A percentile compares a stretch with the other conserved stretches of the same genome.
These are phyloP conservation scores for Macrophomina pseudophaseolina DNA, from an alignment of 2,329 filamentous ascomycete genomes.

Conservation along the genomic window DNA sequence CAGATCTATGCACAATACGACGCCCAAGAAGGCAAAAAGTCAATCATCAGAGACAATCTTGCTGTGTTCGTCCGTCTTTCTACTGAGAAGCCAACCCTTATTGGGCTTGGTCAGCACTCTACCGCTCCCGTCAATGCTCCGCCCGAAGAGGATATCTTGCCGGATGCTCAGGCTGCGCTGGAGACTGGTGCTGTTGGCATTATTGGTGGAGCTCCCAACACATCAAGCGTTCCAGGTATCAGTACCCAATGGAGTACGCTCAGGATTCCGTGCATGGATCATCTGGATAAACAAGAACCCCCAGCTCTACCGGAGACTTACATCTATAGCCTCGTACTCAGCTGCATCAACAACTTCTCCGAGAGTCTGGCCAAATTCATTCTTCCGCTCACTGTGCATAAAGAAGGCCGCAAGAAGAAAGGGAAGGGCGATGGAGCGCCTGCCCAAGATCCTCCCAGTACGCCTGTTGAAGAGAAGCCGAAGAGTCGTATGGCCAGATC, in stretches of 20 bases:
- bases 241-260: conserved; percentile 91
- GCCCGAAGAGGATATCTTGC: conserved; percentile 60
- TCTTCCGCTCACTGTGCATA: conserved; percentile 83
- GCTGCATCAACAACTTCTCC: conserved; percentile 87
- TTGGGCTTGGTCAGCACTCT: conserved; percentile 88
- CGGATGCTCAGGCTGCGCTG: conserved; percentile 82
- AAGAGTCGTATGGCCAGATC: conserved; percentile 60
- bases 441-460: conserved; percentile 38
- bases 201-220: conserved; percentile 72
- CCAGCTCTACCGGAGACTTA: conserved; percentile 89
- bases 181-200: conserved; percentile 90
- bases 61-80: conserved; percentile 90
- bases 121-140: conserved; percentile 71
- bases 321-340: conserved; percentile 84
- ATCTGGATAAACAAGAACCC: conserved; percentile 88
- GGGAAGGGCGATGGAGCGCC: conserved; percentile 39
- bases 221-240: conserved; percentile 68
- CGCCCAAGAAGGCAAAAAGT: conserved; percentile 70
- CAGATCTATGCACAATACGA: conserved; percentile 84
- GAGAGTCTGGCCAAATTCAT: conserved; percentile 94
- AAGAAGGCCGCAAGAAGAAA: conserved; percentile 60
- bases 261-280: conserved; percentile 86
- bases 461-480: conserved; percentile 33
- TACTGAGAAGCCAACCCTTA: conserved; percentile 85
- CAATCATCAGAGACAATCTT: conserved; percentile 80